phyloP scores from a whole-genome alignment of 164 flowering plant genomes.

The Magnolia officinalis region DNA sequence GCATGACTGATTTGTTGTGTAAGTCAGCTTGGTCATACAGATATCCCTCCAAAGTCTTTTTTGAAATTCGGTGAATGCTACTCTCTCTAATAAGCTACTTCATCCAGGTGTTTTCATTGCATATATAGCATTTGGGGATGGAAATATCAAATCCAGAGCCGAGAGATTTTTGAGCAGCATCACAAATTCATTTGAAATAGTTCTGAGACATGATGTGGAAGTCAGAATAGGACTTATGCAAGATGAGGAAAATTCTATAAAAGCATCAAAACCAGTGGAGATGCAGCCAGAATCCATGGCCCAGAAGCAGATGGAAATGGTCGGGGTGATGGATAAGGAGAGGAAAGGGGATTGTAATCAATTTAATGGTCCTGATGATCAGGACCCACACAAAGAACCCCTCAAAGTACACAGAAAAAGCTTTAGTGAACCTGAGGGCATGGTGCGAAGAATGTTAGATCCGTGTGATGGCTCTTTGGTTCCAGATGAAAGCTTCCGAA shows the following conservation, averaged over 20 bases:
- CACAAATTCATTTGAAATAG: slow-evolving; percentile 78
- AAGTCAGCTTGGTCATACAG: background rate
- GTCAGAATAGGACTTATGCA: slow-evolving; percentile 56
- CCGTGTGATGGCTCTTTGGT: slow-evolving; percentile 20
- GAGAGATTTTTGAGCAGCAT: slow-evolving; percentile 89
- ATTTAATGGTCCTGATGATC: slow-evolving; percentile 16
- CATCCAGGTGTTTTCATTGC: slow-evolving; percentile 74
- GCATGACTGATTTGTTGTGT: background rate
- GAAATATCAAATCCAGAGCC: slow-evolving; percentile 66
- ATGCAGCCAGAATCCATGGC: slow-evolving; percentile 18
- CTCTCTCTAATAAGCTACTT: slow-evolving; percentile 8
- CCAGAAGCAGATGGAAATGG: slow-evolving; percentile 23
- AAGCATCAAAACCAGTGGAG: slow-evolving; percentile 14
- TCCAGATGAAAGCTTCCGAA: slow-evolving; percentile 18
- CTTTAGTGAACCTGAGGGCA: slow-evolving; percentile 28
- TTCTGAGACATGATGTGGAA: slow-evolving; percentile 72
- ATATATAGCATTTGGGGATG: slow-evolving; percentile 60
- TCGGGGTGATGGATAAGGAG: slow-evolving; percentile 20
- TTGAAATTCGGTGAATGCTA: too few relatives aligned
- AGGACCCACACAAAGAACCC: slow-evolving; percentile 20
- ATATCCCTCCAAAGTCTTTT: background rate
- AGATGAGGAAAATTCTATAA: slow-evolving; percentile 29
- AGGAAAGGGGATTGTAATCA: slow-evolving; percentile 11
- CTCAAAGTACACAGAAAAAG: slow-evolving; percentile 22
- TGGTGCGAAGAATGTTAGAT: slow-evolving; percentile 20